Conservation (phyloP, 164 flowering plant species). For the Nymphaea thermarum region DNA sequence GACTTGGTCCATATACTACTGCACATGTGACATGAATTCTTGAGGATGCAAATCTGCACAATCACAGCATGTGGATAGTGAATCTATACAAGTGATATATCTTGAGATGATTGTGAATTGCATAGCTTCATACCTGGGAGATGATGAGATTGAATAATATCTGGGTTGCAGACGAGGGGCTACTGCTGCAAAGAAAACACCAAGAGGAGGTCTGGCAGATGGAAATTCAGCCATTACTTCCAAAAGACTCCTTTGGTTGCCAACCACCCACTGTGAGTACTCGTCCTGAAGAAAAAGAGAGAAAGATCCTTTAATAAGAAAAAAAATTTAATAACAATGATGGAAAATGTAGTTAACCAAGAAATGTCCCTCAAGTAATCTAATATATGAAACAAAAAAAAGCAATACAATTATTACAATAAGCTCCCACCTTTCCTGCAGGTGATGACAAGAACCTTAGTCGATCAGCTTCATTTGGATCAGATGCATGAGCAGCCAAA, state of each 20-base stretch:
- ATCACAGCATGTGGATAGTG: background rate
- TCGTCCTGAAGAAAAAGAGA: constrained; percentile 43
- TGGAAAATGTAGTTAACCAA: background rate
- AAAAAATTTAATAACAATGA: too few species aligned
- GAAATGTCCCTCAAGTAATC: background rate
- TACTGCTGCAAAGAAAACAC: constrained; percentile 83
- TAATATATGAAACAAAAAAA: background rate
- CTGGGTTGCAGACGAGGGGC: constrained; percentile 88
- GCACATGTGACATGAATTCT: constrained; percentile 90
- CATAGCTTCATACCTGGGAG: constrained; percentile 45
- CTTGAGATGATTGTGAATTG: too few species aligned
- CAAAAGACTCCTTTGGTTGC: constrained; percentile 80
- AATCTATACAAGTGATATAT: too few species aligned
- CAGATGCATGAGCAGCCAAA: constrained; percentile 78
- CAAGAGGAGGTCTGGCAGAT: constrained; percentile 89
- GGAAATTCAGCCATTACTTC: constrained; percentile 93
- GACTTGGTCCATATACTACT: constrained; percentile 62
- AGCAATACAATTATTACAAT: background rate
- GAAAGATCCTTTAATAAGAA: background rate
- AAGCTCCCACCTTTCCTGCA: constrained; percentile 53
- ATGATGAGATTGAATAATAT: constrained; percentile 91
- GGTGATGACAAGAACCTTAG: constrained; percentile 64
- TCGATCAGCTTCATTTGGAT: constrained; percentile 60
- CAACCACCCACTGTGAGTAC: constrained; percentile 73
- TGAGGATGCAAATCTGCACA: constrained; percentile 38